Evolutionary conservation across 202 grass and related monocot genomes (phyloP), one percentile per base, ranked within the genome.

Genomic region (Carex sylvatica): DNA sequence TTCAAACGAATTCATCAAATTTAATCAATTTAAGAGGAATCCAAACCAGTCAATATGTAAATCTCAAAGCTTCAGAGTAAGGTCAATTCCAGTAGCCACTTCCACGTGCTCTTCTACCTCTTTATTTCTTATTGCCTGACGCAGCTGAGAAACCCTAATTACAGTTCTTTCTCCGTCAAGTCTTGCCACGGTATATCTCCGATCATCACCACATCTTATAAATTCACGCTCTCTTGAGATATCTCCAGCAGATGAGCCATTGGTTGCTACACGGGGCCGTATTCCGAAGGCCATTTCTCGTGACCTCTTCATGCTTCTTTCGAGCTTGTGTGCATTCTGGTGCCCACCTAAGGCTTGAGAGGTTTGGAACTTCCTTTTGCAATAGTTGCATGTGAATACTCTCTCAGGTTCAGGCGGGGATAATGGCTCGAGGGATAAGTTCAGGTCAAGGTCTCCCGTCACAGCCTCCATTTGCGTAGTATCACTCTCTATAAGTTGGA

Each of bases 361-460:
- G 40, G 80, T 82, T 68, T 82, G 80, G 24, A 82, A 82, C 16
- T 64, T 82, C 42, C 80, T 28, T 19, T 82, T 82, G 24, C 80
- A 82, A 68, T 82, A 82, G 49, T 82, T 82, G 80, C 80, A 82
- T 22, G 80, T 64, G 61, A 66, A 82, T 19, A 82, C 44, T 53
- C 80, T 44, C 35, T 82, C 73, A 0, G 73, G 73, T 15, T 77
- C 73, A n/a, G 73, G 73, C 0, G 73, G 49, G 30, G 73, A 77
- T 35, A 77, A 58, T 33, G 73, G 52, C 52, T 77, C 73, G 0
- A 77, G 49, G 5, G 28, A 77, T 10, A 77, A 58, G 24, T 77
- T 77, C 6, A 77, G 73, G 15, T 77, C 73, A 56, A 77, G 73
- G 8, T 77, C 51, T 77, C 51, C 72, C 2, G 14, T 55, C 15